Evolutionary conservation across 78 protist species (phyloP), one percentile per base, ranked within the genome.

Genomic region (Speleostelium caveatum): DNA sequence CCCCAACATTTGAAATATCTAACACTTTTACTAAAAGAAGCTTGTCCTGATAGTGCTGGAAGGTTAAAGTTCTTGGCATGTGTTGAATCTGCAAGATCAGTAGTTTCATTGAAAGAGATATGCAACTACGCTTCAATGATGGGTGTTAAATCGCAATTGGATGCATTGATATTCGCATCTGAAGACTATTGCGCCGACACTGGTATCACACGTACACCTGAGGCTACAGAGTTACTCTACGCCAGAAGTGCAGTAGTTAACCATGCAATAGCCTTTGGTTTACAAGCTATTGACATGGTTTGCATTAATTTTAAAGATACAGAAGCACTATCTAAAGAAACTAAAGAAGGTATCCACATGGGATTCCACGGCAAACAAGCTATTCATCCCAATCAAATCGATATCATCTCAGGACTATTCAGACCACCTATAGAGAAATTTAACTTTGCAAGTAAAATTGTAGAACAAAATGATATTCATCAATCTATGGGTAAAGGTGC

Each of bases 291-390:
- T 41, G 95, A 91, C 51, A 83, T 91, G 90, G 95, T 91, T 19
- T 91, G 95, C 16, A 75, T 91, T 26, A 71, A 91, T 35, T 91
- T 45, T 76, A 91, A 91, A 24, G 83, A 91, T 22, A 58, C 30
- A 35, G 87, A 91, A 4, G 80, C 58, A 22, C 68, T 73, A 1
- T 8, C 55, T 3, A 55, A 61, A 10, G 94, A 88, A 49, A 75
- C 69, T 24, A 53, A 32, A 28, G 88, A 91, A 58, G 95, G 88
- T 33, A 41, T 75, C 22, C 73, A 73, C 21, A 49, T 91, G 76
- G 95, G 95, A 7, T 91, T 91, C 75, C 86, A 80, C 58, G 95
- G 95, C 28, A 91, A 91, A 49, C 89, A 78, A 60, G 86, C 90
- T 16, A 91, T 91, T 49, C 95, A 91, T 79, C 95, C 95, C 12